Evolutionary conservation across 2,329 filamentous ascomycete genomes (phyloP).

Genomic region (Paraphaeosphaeria minitans): DNA sequence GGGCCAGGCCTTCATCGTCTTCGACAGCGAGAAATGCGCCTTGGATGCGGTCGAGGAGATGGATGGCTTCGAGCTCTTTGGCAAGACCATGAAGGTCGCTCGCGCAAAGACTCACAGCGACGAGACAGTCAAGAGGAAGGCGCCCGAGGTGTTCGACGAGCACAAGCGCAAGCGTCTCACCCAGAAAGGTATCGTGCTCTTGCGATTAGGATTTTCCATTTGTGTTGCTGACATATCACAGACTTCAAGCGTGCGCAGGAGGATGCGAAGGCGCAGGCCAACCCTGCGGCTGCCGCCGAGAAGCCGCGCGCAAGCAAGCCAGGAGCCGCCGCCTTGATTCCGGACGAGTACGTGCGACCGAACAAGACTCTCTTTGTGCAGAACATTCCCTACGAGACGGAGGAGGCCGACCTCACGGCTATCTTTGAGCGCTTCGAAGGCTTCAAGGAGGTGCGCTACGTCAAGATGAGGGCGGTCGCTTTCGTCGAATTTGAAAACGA

Average conservation of each 20-base stretch:
- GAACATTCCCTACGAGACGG: constrained; percentile 86
- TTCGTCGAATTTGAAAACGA: constrained; percentile 97
- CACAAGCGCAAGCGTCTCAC: constrained; percentile 85
- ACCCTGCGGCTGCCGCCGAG: constrained; percentile 59
- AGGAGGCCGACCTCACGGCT: constrained; percentile 75
- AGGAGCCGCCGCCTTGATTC: constrained; percentile 77
- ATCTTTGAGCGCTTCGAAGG: constrained; percentile 91
- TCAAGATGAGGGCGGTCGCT: constrained; percentile 87
- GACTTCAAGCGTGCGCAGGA: constrained; percentile 82
- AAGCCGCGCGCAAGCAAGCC: constrained; percentile 65
- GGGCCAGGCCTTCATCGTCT: constrained; percentile 95
- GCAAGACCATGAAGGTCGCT: constrained; percentile 84
- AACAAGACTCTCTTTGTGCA: constrained; percentile 97
- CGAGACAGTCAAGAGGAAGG: constrained; percentile 77
- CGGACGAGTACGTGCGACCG: constrained; percentile 96
- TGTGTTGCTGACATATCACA: constrained; percentile 37
- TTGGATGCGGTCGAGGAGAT: constrained; percentile 82
- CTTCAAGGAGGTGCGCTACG: constrained; percentile 88
- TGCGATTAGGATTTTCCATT: constrained; percentile 41
- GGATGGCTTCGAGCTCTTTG: constrained; percentile 91
- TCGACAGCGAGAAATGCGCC: constrained; percentile 80
- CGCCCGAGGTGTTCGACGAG: constrained; percentile 81
- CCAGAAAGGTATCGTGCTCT: constrained; percentile 73
- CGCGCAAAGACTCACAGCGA: constrained; percentile 85
- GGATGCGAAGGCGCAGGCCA: constrained; percentile 77